Base-by-base conservation (phyloP, 805 yeast genomes). In the Suhomyces sp. region DNA sequence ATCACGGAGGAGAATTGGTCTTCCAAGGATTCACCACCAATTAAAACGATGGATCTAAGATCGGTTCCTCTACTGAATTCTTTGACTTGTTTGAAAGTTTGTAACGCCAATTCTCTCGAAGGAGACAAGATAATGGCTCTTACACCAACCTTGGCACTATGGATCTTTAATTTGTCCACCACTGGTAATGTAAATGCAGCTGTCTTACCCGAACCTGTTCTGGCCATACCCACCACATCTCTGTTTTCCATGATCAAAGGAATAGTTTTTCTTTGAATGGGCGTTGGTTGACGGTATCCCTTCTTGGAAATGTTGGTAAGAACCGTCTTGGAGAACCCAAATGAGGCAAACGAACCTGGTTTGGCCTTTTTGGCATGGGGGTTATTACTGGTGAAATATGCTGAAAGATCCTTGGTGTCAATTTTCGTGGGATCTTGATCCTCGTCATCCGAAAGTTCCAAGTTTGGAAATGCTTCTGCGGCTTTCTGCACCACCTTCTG, bases 181-280 rank as follows among this genome's bases (percentile, higher is more conserved):
- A 93, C 72, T 3, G 99, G 99, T 36, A 93, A 65, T 14, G 87
- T 76, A 57, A 93, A 93, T 1, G 98, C 98, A 6, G 98, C 98
- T 0, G 99, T 93, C 57, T 93, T 93, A 72, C 99, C 99, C 17
- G 96, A 86, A 52, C 99, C 99, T 0, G 99, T 93, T 54, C 99
- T 76, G 11, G 99, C 99, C 99, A 93, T 93, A 56, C 97, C 99
- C 11, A 93, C 98, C 26, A 93, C 95, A 63, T 93, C 98, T 54
- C 95, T 74, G 36, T 79, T 83, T 30, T 84, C 87, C 67, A 93
- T 68, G 40, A 93, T 81, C 36, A 88, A 69, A 0, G 98, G 98
- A 39, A 93, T 86, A 3, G 98, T 83, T 56, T 91, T 93, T 46
- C 98, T 74, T 65, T 93, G 99, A 59, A 93, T 93, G 2, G 99